Conservation (phyloP, 2,329 filamentous ascomycete genomes). For the Proliferodiscus dingleyae region DNA sequence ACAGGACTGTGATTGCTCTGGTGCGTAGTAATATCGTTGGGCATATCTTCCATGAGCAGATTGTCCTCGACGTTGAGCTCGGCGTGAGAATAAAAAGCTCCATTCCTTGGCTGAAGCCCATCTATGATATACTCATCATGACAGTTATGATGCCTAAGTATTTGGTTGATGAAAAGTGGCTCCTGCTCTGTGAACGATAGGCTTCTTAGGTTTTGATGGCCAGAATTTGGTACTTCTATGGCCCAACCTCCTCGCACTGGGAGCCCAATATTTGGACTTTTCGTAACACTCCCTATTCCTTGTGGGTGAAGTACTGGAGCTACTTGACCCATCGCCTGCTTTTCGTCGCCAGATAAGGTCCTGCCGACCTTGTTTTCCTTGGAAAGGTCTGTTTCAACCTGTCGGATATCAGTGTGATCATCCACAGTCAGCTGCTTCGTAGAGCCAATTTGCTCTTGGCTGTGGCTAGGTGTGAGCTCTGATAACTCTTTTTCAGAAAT, state of each 20-base stretch:
- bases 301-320: too few relatives aligned
- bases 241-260: slow-evolving; percentile 9
- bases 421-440: too few relatives aligned
- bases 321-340: too few relatives aligned
- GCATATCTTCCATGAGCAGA: background rate
- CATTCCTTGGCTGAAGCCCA: background rate
- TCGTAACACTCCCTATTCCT: too few relatives aligned
- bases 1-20: background rate
- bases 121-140: background rate
- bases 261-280: background rate
- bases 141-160: slow-evolving; percentile 1
- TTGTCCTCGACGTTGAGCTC: background rate
- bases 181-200: background rate
- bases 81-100: background rate
- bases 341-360: too few relatives aligned
- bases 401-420: too few relatives aligned
- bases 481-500: background rate
- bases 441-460: too few relatives aligned
- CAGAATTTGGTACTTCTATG: background rate
- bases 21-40: background rate
- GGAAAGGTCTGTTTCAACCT: too few relatives aligned
- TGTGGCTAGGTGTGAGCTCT: too few relatives aligned
- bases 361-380: too few relatives aligned
- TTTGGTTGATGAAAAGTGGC: slow-evolving; percentile 9
- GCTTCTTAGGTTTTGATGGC: background rate